Percentiles rank a stretch among this genome's conserved stretches.
Conservation (phyloP, 2,329 filamentous ascomycete genomes). For the Sordariomycetes sp. region DNA sequence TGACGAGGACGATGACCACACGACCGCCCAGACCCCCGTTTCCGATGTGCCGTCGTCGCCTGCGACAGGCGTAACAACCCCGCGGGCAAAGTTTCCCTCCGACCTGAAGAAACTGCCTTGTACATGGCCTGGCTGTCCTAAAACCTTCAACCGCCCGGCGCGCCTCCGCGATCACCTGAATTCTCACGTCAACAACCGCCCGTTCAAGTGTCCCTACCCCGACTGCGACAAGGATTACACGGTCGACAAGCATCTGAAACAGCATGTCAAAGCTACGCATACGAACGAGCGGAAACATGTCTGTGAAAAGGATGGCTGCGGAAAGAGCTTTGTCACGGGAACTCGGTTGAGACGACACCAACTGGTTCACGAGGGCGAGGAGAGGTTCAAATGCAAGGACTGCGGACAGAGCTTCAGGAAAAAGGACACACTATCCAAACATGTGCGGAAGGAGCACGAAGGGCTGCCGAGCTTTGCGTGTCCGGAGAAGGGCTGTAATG, state of each 20-base stretch:
- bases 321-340: conserved; percentile 72
- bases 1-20: conserved; percentile 22
- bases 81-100: conserved; percentile 50
- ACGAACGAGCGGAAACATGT: conserved; percentile 58
- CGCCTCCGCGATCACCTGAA: conserved; percentile 71
- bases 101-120: conserved; percentile 72
- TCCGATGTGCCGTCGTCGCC: conserved; percentile 19
- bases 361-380: conserved; percentile 63
- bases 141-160: conserved; percentile 81
- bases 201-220: conserved; percentile 61
- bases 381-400: conserved; percentile 65
- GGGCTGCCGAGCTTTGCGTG: conserved; percentile 65
- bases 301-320: conserved; percentile 66
- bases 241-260: conserved; percentile 75
- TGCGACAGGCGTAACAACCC: conserved; percentile 25
- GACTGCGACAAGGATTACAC: conserved; percentile 78
- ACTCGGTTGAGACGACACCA: conserved; percentile 70
- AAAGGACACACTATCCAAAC: conserved; percentile 74
- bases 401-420: conserved; percentile 80
- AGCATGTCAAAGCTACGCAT: conserved; percentile 79
- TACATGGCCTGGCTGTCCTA: conserved; percentile 63
- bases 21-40: conserved; percentile 19
- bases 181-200: conserved; percentile 77
- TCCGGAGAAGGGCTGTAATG: conserved; percentile 47
- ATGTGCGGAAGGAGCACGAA: conserved; percentile 70